Base-by-base conservation (phyloP, 2,329 filamentous ascomycete species). In the Coniochaeta sp. region DNA sequence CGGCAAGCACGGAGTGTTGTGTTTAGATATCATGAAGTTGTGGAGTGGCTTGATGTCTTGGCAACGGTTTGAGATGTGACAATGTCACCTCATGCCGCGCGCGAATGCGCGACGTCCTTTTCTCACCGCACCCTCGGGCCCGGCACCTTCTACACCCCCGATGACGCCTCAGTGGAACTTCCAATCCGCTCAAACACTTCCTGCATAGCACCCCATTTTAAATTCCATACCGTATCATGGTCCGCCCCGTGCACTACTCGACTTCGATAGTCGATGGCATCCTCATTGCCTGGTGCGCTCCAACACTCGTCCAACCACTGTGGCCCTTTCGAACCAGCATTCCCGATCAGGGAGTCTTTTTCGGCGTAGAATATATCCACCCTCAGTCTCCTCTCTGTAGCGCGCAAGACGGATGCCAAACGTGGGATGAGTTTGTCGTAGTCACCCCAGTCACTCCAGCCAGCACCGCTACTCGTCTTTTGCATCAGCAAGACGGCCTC, bases 381-480 rank as follows among this genome's bases (percentile, higher is more conserved):
- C 7, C 32, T 47, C 34, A 73, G 59, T n/a, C 32, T 61, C 19
- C 57, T 56, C 12, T 63, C 63, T 0, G 59, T 50, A 0, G 28
- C 58, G 44, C 63, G 60, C 47, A 70, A 50, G 8, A 57, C 63
- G 19, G 65, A 63, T 19, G 58, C 65, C 59, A 72, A 30, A 3
- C 65, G 64, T 34, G 67, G 66, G 36, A 73, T 62, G 19, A 69
- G 58, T n/a, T 22, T 57, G 50, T 73, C 69, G 57, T 69, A 70
- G 55, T 72, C 68, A 4, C 62, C 65, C 71, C 71, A 73, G 24
- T 67, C 68, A 4, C 62, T 65, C 71, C 71, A 73, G 24, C 67
- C 67, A 2, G 47, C 55, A 9, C 26, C 26, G 30, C 59, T 62
- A 7, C 44, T 60, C 7, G 42, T 62, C 59, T 67, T 67, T 34